Evolutionary conservation across 2,329 filamentous ascomycete species (phyloP), one percentile per base, ranked within the genome.

Genomic region (Corynespora cassiicola): DNA sequence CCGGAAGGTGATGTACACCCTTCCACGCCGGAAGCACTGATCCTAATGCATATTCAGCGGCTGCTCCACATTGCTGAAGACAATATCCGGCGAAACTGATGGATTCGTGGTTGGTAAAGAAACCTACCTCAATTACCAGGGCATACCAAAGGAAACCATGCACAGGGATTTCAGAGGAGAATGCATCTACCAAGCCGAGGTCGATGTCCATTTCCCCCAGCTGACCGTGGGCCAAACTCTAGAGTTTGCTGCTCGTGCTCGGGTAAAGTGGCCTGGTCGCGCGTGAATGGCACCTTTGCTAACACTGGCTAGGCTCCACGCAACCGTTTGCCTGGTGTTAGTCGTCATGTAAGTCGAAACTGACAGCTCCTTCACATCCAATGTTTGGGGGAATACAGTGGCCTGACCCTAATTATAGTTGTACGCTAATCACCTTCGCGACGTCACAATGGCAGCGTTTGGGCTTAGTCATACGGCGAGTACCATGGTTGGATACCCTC

Each of bases 161-260:
- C 81, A 87, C 66, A 77, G 83, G 50, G 72, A 77, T 32, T 92
- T 87, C 63, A 80, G 87, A 10, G 87, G 87, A 34, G 87, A 94
- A 68, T 83, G 85, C 1, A 82, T 90, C 7, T 94, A 92, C 71
- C 89, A 88, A 56, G 81, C 86, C 50, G 87, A 90, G 63, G 87
- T 91, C 55, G 89, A 95, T 52, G 74, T 90, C 5, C 88, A 95
- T 56, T 84, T 89, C 50, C 80, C 89, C 1, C 90, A 87, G 0
- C 73, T 95, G 16, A 91, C 88, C 0, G 90, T 95, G 3, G 85
- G 87, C 42, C 87, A 95, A 63, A 95, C 90, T 0, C 77, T 95
- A 1, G 81, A 78, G 0, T 95, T 95, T 61, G 89, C 89, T 0
- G 71, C 92, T 4, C 85, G 90, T 53, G 86, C 85, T 20, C 22